phyloP scores from a whole-genome alignment of 2,329 filamentous ascomycete species.

The Verticillium albo-atrum region DNA sequence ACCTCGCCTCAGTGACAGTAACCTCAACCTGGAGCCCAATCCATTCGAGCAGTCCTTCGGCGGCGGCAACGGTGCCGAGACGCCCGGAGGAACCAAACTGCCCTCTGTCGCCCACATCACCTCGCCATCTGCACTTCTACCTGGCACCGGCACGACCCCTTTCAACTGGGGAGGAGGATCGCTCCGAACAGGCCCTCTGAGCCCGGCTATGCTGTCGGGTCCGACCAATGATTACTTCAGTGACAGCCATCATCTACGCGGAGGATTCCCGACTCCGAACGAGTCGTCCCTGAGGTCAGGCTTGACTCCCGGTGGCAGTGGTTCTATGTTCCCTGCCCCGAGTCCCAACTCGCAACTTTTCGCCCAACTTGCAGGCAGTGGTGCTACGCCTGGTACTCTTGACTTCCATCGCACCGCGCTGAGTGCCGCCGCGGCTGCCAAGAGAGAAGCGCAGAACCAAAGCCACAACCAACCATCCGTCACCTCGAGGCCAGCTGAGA shows the following conservation, averaged over 20 bases:
- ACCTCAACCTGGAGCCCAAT: conserved; percentile 79
- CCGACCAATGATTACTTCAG: conserved; percentile 83
- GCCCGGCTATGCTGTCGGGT: conserved; percentile 94
- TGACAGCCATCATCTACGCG: conserved; percentile 71
- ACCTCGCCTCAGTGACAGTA: conserved; percentile 38
- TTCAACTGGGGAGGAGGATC: conserved; percentile 81
- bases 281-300: conserved; percentile 91
- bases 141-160: conserved; percentile 66
- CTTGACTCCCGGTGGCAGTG: conserved; percentile 88
- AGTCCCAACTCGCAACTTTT: conserved; percentile 84
- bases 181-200: conserved; percentile 85
- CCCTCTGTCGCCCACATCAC: conserved; percentile 88
- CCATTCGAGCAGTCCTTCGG: conserved; percentile 96
- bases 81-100: conserved; percentile 76
- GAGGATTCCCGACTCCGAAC: conserved; percentile 91
- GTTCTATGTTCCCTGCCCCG: conserved; percentile 93
- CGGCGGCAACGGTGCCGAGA: conserved; percentile 60
- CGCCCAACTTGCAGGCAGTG: conserved; percentile 72
- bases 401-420: conserved; percentile 95
- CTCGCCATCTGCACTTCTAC: conserved; percentile 77
- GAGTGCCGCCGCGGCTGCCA: conserved; percentile 68
- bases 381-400: conserved; percentile 81
- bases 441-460: conserved; percentile 45
- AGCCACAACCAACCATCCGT: conserved; percentile 17
- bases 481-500: conserved; percentile 18